A percentile compares a stretch with the other conserved stretches of the same genome.
phyloP scores from a whole-genome alignment of 768 basidiomycete species.

The Epithele typhae region DNA sequence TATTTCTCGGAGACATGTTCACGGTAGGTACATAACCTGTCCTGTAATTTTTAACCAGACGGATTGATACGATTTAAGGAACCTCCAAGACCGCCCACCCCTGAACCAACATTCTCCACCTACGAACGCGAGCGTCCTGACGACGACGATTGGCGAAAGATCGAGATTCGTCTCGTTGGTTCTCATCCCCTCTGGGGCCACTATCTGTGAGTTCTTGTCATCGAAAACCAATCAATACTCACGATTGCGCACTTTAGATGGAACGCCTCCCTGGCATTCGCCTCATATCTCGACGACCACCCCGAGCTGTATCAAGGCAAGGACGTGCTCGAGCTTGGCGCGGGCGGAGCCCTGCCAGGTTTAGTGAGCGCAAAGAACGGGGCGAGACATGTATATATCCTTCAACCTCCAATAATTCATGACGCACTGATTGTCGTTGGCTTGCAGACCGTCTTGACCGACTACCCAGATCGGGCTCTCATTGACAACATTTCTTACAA shows the following conservation, averaged over 20 bases:
- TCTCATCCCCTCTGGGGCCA: constrained; percentile 82
- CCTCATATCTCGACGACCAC: constrained; percentile 61
- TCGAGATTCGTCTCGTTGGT: constrained; percentile 70
- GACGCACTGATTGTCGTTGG: too few relatives aligned
- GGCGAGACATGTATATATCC: constrained; percentile 53
- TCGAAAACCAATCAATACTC: too few relatives aligned
- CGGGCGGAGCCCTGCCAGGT: constrained; percentile 87
- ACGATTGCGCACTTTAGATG: constrained; percentile 43
- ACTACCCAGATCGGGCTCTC: constrained; percentile 82
- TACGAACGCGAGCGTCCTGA: constrained; percentile 36
- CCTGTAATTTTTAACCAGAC: neutral
- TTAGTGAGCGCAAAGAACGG: constrained; percentile 70
- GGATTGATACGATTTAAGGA: constrained; percentile 54
- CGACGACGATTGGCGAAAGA: constrained; percentile 24
- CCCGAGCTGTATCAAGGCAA: constrained; percentile 38
- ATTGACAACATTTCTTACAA: constrained; percentile 76
- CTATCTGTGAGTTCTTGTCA: constrained; percentile 48
- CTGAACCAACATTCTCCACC: constrained; percentile 49
- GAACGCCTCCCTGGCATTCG: constrained; percentile 75
- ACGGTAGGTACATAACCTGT: neutral
- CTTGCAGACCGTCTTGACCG: constrained; percentile 77
- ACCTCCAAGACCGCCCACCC: constrained; percentile 62
- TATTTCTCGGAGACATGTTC: neutral
- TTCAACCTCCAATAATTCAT: too few relatives aligned
- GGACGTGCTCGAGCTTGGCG: constrained; percentile 83